These are phyloP conservation scores for Termitomyces sp. DNA, from an alignment of 768 basidiomycete species.

Conservation along the genomic window DNA sequence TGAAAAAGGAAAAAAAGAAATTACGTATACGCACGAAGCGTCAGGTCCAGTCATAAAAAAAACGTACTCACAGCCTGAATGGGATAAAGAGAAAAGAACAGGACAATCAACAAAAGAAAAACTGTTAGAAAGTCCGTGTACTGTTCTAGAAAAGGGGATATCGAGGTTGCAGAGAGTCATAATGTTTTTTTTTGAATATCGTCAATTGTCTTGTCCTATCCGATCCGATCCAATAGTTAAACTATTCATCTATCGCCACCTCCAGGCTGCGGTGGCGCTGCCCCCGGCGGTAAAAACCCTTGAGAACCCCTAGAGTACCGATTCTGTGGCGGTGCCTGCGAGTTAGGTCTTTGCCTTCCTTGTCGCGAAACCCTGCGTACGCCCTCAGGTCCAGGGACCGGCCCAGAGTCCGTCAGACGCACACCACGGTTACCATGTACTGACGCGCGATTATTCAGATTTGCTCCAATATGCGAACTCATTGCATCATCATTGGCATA, in stretches of 20 bases:
- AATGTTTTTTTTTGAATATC: neutral
- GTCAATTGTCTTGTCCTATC: neutral
- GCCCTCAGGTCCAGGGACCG: slow-evolving; percentile 71
- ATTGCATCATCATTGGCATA: slow-evolving; percentile 20
- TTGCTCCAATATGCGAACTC: slow-evolving; percentile 23
- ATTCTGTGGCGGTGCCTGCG: slow-evolving; percentile 44
- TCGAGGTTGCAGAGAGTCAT: neutral
- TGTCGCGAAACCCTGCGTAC: slow-evolving; percentile 76
- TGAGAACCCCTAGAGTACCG: slow-evolving; percentile 12
- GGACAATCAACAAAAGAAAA: neutral
- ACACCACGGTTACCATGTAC: slow-evolving; percentile 47
- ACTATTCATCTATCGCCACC: neutral
- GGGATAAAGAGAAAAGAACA: neutral
- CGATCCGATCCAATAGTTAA: neutral
- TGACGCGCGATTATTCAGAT: slow-evolving; percentile 33
- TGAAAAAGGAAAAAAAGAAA: neutral
- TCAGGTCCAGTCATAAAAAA: neutral
- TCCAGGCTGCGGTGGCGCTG: neutral
- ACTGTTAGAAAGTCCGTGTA: neutral
- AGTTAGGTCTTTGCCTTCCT: slow-evolving; percentile 48
- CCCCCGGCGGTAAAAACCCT: slow-evolving; percentile 4
- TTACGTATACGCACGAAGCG: neutral
- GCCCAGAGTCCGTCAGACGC: slow-evolving; percentile 76
- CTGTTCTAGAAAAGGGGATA: neutral
- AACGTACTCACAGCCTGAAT: neutral